Percentiles rank a stretch among this genome's conserved stretches.
phyloP scores from a whole-genome alignment of 73 alveolate species.

The Diophrys sp. region DNA sequence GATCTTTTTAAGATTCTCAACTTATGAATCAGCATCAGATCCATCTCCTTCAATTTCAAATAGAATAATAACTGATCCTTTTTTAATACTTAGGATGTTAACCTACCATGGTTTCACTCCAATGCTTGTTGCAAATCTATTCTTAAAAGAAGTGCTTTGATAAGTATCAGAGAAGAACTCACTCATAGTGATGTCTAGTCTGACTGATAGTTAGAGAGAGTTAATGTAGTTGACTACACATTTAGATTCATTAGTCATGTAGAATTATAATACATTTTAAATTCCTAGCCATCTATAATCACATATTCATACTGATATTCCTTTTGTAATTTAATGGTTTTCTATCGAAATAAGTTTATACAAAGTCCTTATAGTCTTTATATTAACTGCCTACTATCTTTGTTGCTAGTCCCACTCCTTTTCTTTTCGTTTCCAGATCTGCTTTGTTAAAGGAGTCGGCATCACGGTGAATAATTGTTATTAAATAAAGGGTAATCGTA shows the following conservation, averaged over 20 bases:
- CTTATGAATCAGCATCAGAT: background rate
- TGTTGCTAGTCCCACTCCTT: too few species aligned
- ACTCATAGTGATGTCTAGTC: constrained; percentile 42
- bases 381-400: too few species aligned
- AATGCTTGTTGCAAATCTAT: constrained; percentile 38
- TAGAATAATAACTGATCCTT: constrained; percentile 1
- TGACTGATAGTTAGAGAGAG: constrained; percentile 24
- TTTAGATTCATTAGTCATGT: constrained; percentile 11
- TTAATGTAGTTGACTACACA: constrained; percentile 9
- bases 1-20: background rate
- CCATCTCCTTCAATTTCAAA: constrained; percentile 7
- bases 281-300: constrained; percentile 42
- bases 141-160: constrained; percentile 23
- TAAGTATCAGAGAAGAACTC: constrained; percentile 28
- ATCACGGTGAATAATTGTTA: too few species aligned
- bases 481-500: too few species aligned
- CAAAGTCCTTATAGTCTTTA: too few species aligned
- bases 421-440: too few species aligned
- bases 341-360: too few species aligned
- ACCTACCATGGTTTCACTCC: constrained; percentile 34
- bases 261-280: constrained; percentile 25
- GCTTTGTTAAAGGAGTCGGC: too few species aligned
- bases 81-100: constrained; percentile 10
- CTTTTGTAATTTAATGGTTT: too few species aligned
- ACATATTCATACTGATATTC: too few species aligned